Evolutionary conservation across 2,329 filamentous ascomycete species (phyloP), one percentile per base, ranked within the genome.

Genomic region (Pseudopyrenochaeta lycopersici): DNA sequence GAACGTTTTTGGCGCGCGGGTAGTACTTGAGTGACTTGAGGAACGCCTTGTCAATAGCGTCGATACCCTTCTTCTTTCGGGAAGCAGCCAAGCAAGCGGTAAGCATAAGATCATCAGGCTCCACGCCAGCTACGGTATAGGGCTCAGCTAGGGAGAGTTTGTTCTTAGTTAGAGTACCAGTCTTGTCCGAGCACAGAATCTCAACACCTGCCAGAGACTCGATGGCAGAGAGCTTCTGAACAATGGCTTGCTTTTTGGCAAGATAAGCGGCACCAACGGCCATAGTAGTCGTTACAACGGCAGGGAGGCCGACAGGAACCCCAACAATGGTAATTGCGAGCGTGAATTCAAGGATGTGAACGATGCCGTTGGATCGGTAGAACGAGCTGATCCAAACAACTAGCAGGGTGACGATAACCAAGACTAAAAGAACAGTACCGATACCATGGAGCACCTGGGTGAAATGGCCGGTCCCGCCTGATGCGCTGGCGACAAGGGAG

Each of bases 141-240:
- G 92, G 92, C 75, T 96, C 92, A 46, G 90, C 84, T 41, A 96
- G 84, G 61, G 91, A 94, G 18, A 96, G 86, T 83, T 95, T 96
- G 85, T 96, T 96, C 84, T 94, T 95, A 74, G 92, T 96, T 74
- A 96, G 80, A 54, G 92, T 96, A 81, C 92, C 92, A 27, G 92
- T 96, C 86, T 96, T 96, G 85, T 96, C 92, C 47, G 92, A 94
- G 84, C 92, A 96, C 52, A 96, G 89, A 77, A 96, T 95, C 80
- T 96, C 90, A 59, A 96, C 92, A 82, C 92, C 92, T 73, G 92
- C 92, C 62, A 96, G 85, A 21, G 92, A 96, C 82, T 96, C 92
- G 59, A 96, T 96, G 62, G 92, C 92, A 30, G 89, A 92, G 47
- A 96, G 87, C 83, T 94, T 96, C 82, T 96, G 92, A 63, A 96